phyloP scores from a whole-genome alignment of 176 grass and related monocot species.

The Bothriochloa decipiens region DNA sequence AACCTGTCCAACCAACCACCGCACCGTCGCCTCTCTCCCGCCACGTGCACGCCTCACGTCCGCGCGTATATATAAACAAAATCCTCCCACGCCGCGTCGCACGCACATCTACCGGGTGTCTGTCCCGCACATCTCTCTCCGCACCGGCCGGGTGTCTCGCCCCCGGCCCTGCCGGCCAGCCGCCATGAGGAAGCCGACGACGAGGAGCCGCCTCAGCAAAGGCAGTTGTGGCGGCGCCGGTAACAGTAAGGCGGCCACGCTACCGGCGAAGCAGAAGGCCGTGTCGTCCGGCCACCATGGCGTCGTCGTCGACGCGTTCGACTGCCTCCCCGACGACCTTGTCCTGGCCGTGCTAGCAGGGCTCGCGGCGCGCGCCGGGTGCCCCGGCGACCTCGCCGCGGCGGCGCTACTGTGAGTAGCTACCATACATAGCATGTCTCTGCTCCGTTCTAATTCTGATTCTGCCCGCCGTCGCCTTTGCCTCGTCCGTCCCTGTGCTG shows the following conservation, averaged over 20 bases:
- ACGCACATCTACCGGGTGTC: background rate
- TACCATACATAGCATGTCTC: background rate
- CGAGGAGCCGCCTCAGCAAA: background rate
- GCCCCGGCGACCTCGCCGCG: slow-evolving; percentile 51
- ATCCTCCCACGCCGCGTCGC: background rate
- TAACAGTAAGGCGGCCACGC: background rate
- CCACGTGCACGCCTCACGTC: background rate
- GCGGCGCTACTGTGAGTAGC: slow-evolving; percentile 53
- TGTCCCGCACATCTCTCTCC: background rate
- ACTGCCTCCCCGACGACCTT: slow-evolving; percentile 68
- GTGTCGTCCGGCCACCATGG: background rate
- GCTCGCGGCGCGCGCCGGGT: slow-evolving; percentile 31
- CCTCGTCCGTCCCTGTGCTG: background rate
- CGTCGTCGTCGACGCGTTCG: slow-evolving; percentile 48
- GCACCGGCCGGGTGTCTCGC: too few species aligned
- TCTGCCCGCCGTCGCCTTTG: background rate
- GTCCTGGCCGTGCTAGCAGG: slow-evolving; percentile 55
- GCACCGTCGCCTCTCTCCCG: background rate
- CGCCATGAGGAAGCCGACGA: slow-evolving; percentile 37
- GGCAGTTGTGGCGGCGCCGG: background rate
- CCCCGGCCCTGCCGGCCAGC: background rate
- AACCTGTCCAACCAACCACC: slow-evolving; percentile 1
- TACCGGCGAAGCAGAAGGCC: background rate
- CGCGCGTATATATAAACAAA: background rate
- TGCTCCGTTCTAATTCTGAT: background rate